A percentile compares a stretch with the other conserved stretches of the same genome.
These are phyloP conservation scores for Brassica cretica DNA, from an alignment of 345 rosid genomes.

Conservation along the genomic window DNA sequence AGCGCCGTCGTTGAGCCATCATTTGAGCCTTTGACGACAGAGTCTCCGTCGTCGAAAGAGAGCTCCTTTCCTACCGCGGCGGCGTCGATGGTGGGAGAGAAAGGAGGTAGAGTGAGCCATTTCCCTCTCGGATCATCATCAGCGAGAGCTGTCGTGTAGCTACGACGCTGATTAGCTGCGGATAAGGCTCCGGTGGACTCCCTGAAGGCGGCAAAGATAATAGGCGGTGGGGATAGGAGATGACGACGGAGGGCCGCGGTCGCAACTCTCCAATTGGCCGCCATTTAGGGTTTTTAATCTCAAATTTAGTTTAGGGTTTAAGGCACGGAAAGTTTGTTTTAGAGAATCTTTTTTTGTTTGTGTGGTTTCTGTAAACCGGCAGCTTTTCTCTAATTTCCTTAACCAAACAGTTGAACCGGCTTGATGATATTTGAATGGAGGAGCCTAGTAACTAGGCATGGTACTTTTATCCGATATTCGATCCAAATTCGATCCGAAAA, in stretches of 20 bases:
- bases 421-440: neutral
- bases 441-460: neutral
- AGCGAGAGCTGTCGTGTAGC: slow-evolving; percentile 28
- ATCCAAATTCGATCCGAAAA: too few species aligned
- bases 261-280: slow-evolving; percentile 37
- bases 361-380: neutral
- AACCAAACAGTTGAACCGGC: neutral
- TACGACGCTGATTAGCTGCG: slow-evolving; percentile 17
- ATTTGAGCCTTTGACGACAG: slow-evolving; percentile 2
- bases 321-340: neutral
- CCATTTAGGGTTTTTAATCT: slow-evolving; percentile 25
- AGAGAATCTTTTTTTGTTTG: neutral
- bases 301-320: slow-evolving; percentile 25
- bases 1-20: slow-evolving; percentile 59
- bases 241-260: slow-evolving; percentile 44
- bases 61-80: slow-evolving; percentile 54
- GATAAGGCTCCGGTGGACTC: neutral
- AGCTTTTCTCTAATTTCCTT: neutral
- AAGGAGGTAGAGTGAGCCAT: slow-evolving; percentile 77
- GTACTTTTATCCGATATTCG: too few species aligned
- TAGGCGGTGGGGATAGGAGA: slow-evolving; percentile 27
- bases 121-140: slow-evolving; percentile 42
- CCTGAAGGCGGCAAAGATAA: neutral
- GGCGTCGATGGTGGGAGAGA: slow-evolving; percentile 46
- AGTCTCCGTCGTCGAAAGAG: slow-evolving; percentile 8